A percentile compares a stretch with the other conserved stretches of the same genome.
phyloP scores from a whole-genome alignment of 169 alveolate genomes.

The Eimeria acervulina region DNA sequence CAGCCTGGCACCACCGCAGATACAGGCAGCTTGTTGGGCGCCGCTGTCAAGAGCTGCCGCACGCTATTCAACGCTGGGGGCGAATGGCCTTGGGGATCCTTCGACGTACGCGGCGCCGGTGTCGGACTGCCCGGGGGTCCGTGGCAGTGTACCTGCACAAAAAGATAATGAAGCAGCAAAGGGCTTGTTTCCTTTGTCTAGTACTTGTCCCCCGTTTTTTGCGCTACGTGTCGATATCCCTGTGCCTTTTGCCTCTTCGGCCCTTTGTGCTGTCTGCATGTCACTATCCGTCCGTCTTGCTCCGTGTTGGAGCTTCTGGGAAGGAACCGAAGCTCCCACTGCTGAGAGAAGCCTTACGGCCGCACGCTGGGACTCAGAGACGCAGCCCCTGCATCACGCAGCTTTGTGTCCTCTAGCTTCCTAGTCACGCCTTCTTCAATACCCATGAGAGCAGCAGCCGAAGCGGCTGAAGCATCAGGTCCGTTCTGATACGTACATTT shows the following conservation, averaged over 20 bases:
- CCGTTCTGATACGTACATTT: background rate
- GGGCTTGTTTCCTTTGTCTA: background rate
- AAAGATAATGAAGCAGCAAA: background rate
- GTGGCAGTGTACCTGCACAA: conserved; percentile 51
- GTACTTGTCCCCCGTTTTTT: background rate
- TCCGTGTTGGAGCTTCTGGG: background rate
- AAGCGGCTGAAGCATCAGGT: background rate
- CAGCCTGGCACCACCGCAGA: background rate
- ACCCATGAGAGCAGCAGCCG: conserved; percentile 21
- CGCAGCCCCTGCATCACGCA: background rate
- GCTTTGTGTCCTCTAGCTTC: background rate
- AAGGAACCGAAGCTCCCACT: background rate
- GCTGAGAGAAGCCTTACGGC: conserved; percentile 34
- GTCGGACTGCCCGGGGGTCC: conserved; percentile 40
- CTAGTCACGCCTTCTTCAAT: background rate
- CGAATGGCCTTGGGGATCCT: conserved; percentile 15
- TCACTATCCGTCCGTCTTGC: background rate
- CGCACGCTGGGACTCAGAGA: conserved; percentile 62
- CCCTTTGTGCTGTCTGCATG: background rate
- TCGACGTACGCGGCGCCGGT: conserved; percentile 36
- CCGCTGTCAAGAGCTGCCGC: background rate
- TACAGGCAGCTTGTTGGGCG: background rate
- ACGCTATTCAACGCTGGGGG: background rate
- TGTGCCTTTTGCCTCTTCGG: background rate
- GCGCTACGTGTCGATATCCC: background rate